Evolutionary conservation across 1,284 basidiomycete species (phyloP), one percentile per base, ranked within the genome.

Genomic region (Trametes pubescens): DNA sequence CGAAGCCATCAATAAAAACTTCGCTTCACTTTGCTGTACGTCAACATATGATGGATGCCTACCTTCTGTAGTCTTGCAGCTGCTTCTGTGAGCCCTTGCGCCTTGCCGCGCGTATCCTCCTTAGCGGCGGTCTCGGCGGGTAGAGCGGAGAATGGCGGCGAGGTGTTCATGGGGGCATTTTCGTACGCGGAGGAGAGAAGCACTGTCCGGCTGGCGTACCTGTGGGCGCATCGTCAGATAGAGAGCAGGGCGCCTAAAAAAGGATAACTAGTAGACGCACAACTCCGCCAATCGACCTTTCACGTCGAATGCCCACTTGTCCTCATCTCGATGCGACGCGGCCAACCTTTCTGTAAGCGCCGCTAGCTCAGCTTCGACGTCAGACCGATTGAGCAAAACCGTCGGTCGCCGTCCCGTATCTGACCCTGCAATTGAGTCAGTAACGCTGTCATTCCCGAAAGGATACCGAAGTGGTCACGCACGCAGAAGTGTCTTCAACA

Each of bases 121-220:
- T 61, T 57, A n/a, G 72, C 22, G 11, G 60, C 26, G 1, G 18
- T 58, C 26, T 68, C 52, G 1, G 38, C 62, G 1, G 44, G n/a
- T 14, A 59, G 35, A 10, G 64, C 59, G 7, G 63, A 55, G 60
- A 74, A 76, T 0, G 74, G 73, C 18, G 70, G 64, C 0, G 73
- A 75, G 4, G 73, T 75, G 40, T 72, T 73, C 26, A 71, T 61
- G 0, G 73, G 72, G 0, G 73, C 65, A 44, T 75, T 67, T 2
- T 65, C 54, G 53, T 75, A 74, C 16, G 68, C 54, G 4, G 65
- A 48, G 11, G 68, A 56, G 0, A 73, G 38, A 9, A 75, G 54
- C 11, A 69, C 55, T 4, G 57, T 60, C 18, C 64, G 65, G 29
- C 51, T 52, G 6, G 29, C 26, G 4, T 61, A 58, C 16, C 72